Base-by-base conservation (phyloP, 768 basidiomycete genomes). In the Podaxis sp. region DNA sequence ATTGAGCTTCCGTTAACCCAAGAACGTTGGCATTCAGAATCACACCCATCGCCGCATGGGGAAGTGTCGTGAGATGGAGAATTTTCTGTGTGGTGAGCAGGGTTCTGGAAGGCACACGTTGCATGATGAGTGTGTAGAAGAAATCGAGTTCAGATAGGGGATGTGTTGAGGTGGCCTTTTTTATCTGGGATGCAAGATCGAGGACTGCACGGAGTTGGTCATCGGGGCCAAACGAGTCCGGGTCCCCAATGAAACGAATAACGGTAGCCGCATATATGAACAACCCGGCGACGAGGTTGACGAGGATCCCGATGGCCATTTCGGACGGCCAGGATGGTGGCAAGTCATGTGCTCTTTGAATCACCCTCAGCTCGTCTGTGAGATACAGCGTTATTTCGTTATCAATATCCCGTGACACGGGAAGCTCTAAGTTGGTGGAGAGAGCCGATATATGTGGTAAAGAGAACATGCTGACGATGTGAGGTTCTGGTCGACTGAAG, bases 241-340 rank as follows among this genome's bases (percentile, higher is more conserved):
- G 2, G 4, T 59, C 49, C 7, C 19, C 36, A 4, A 59, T 40
- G 22, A 59, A 59, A 4, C 59, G 51, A 11, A 40, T 26, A 3
- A 59, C 19, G 15, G 59, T 59, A 24, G 59, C 48, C 7, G 38
- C 59, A n/a, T 59, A 59, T 19, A 59, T 52, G 33, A 51, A 52
- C 38, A 51, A 24, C 33, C 59, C 59, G 13, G 48, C 51, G 11
- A 30, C 36, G 15, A 38, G 48, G 13, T 52, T 36, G 13, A 59
- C 51, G 12, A 59, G 28, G 2, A 19, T 36, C 15, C 36, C 12
- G 5, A 59, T 38, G 11, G 24, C 49, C 7, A 39, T 15, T 38
- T 40, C 38, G 2, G 48, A 59, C n/a, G 51, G 48, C 59, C 51
- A 59, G 8, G 36, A 38, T 15, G 30, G 22, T 3, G 48, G 36